Conservation (phyloP, 345 rosid genomes). For the Brassica nigra region DNA sequence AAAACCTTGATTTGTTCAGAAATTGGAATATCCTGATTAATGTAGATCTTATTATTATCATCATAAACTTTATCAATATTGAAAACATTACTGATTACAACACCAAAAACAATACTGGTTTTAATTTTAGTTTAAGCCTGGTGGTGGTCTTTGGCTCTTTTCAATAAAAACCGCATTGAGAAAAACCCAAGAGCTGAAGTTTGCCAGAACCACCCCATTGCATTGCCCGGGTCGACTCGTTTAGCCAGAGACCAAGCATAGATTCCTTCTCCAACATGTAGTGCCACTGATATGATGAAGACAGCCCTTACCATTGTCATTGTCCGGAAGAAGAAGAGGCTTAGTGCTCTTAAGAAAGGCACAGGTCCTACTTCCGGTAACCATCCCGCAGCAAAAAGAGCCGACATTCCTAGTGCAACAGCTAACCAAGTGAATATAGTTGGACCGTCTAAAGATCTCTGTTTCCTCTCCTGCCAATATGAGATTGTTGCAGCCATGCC, state of each 20-base stretch:
- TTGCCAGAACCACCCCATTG: slow-evolving; percentile 90
- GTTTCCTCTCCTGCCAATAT: slow-evolving; percentile 74
- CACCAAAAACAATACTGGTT: slow-evolving; percentile 4
- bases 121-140: background rate
- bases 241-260: slow-evolving; percentile 68
- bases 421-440: slow-evolving; percentile 61
- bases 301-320: slow-evolving; percentile 50
- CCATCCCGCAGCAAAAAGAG: slow-evolving; percentile 55
- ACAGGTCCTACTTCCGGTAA: slow-evolving; percentile 74
- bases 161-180: slow-evolving; percentile 60
- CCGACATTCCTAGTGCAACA: slow-evolving; percentile 51
- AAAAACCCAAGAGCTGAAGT: slow-evolving; percentile 64
- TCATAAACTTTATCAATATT: background rate
- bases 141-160: slow-evolving; percentile 53
- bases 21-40: slow-evolving; percentile 19
- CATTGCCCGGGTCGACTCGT: slow-evolving; percentile 68
- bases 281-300: slow-evolving; percentile 37
- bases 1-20: slow-evolving; percentile 12
- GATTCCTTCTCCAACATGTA: slow-evolving; percentile 59
- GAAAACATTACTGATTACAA: slow-evolving; percentile 46
- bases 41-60: slow-evolving; percentile 8
- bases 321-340: slow-evolving; percentile 59
- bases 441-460: slow-evolving; percentile 69
- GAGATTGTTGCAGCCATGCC: slow-evolving; percentile 89
- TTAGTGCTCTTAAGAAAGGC: slow-evolving; percentile 49